Conservation (phyloP, 345 rosid species). For the Corymbia maculata region DNA sequence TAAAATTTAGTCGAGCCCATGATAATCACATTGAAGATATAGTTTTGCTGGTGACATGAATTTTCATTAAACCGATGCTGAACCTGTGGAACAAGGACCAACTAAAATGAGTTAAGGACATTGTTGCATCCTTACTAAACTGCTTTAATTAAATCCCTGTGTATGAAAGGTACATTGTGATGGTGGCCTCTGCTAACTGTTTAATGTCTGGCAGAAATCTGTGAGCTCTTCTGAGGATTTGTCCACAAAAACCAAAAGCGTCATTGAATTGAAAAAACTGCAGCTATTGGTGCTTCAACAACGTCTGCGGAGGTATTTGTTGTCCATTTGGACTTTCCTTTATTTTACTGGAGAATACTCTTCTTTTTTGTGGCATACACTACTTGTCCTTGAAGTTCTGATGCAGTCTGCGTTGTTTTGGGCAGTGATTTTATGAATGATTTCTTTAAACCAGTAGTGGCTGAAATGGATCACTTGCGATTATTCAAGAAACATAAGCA, state of each 20-base stretch:
- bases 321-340: not conserved
- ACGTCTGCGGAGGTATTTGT: slow-evolving; percentile 64
- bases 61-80: not conserved
- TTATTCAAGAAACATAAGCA: slow-evolving; percentile 79
- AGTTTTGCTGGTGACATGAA: not conserved
- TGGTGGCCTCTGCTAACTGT: not conserved
- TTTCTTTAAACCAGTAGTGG: slow-evolving; percentile 65
- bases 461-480: slow-evolving; percentile 66
- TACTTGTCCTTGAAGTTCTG: not conserved
- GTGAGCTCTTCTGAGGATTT: slow-evolving; percentile 81
- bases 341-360: not conserved
- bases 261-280: slow-evolving; percentile 86
- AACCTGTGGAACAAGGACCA: not conserved
- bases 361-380: not conserved
- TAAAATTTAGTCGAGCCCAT: not conserved
- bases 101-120: not conserved
- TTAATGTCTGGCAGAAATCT: slow-evolving; percentile 35
- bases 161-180: not conserved
- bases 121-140: not conserved
- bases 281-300: slow-evolving; percentile 72
- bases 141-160: not conserved
- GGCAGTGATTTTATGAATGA: slow-evolving; percentile 71
- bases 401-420: slow-evolving; percentile 3
- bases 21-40: not conserved
- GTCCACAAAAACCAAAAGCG: slow-evolving; percentile 82